Evolutionary conservation across 1,139 yeast species (phyloP).

Genomic region (Debaryomyces robertsiae): DNA sequence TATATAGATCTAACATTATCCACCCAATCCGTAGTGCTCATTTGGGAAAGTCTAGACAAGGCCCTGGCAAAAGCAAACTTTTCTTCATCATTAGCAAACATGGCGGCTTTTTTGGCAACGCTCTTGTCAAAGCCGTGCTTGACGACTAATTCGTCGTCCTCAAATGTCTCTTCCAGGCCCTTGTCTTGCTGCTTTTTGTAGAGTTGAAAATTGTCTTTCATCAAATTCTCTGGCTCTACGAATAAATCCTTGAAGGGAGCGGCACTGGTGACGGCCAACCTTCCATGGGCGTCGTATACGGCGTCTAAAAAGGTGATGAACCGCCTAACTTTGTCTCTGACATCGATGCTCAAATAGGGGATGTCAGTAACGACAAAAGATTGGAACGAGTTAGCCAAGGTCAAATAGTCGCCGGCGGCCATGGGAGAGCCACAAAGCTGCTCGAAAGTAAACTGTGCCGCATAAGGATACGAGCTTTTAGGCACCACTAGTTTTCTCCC

Average conservation of each 20-base stretch:
- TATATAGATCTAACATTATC: constrained; percentile 31
- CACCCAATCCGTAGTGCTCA: constrained; percentile 94
- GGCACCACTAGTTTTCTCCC: constrained; percentile 84
- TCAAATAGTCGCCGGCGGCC: constrained; percentile 95
- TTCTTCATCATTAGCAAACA: constrained; percentile 90
- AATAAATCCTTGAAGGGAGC: constrained; percentile 83
- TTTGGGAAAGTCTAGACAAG: constrained; percentile 82
- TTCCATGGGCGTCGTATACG: constrained; percentile 85
- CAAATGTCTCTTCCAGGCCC: constrained; percentile 44
- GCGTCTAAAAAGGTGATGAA: constrained; percentile 95
- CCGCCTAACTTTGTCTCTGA: constrained; percentile 82
- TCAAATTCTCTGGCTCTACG: constrained; percentile 76
- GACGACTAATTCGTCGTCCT: constrained; percentile 62
- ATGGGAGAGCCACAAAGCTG: constrained; percentile 84
- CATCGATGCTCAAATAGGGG: constrained; percentile 76
- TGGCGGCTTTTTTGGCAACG: constrained; percentile 73
- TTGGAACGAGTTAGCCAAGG: constrained; percentile 75
- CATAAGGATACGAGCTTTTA: constrained; percentile 69
- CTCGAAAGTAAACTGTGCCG: constrained; percentile 86
- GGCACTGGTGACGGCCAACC: constrained; percentile 86
- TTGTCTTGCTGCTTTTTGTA: constrained; percentile 39
- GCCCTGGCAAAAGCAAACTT: constrained; percentile 97
- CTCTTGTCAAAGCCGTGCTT: constrained; percentile 76
- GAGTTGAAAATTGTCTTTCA: constrained; percentile 56
- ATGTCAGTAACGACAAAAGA: constrained; percentile 88